phyloP scores from a whole-genome alignment of 805 yeast species.

The Vanderwaltozyma yarrowii region DNA sequence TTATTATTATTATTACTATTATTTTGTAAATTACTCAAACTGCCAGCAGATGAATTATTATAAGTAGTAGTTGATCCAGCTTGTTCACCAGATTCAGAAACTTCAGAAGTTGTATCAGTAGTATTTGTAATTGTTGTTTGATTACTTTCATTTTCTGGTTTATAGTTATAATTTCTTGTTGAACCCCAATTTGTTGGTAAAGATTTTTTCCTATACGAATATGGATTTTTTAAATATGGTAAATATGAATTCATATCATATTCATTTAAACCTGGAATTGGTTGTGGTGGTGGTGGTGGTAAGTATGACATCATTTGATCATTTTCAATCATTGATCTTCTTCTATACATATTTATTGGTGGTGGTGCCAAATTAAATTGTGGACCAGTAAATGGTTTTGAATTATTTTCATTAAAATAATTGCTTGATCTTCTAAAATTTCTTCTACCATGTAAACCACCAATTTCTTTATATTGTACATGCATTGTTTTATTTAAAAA shows the following conservation, averaged over 20 bases:
- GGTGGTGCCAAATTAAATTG: slow-evolving; percentile 64
- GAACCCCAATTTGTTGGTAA: slow-evolving; percentile 13
- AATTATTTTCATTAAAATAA: slow-evolving; percentile 3
- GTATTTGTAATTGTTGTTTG: not conserved
- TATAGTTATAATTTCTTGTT: slow-evolving; percentile 7
- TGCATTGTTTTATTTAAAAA: slow-evolving; percentile 68
- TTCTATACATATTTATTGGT: slow-evolving; percentile 53
- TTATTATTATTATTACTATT: not conserved
- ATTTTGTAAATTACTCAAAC: slow-evolving; percentile 7
- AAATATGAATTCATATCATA: slow-evolving; percentile 12
- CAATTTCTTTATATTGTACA: slow-evolving; percentile 69
- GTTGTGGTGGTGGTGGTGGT: slow-evolving; percentile 5
- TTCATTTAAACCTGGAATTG: slow-evolving; percentile 8
- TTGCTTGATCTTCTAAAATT: slow-evolving; percentile 17
- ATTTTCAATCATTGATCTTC: slow-evolving; percentile 23
- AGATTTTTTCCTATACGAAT: slow-evolving; percentile 15
- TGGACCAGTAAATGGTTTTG: slow-evolving; percentile 22
- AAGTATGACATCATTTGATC: slow-evolving; percentile 4
- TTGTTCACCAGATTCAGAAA: slow-evolving; percentile 16
- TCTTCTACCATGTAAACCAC: slow-evolving; percentile 18
- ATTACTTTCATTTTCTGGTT: slow-evolving; percentile 10
- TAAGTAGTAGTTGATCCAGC: slow-evolving; percentile 17
- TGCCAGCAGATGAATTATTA: slow-evolving; percentile 23
- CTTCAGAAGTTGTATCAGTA: slow-evolving; percentile 14
- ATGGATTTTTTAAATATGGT: slow-evolving; percentile 10